Evolutionary conservation across 2,329 filamentous ascomycete species (phyloP), one percentile per base, ranked within the genome.

Genomic region (Colletotrichum sp.): DNA sequence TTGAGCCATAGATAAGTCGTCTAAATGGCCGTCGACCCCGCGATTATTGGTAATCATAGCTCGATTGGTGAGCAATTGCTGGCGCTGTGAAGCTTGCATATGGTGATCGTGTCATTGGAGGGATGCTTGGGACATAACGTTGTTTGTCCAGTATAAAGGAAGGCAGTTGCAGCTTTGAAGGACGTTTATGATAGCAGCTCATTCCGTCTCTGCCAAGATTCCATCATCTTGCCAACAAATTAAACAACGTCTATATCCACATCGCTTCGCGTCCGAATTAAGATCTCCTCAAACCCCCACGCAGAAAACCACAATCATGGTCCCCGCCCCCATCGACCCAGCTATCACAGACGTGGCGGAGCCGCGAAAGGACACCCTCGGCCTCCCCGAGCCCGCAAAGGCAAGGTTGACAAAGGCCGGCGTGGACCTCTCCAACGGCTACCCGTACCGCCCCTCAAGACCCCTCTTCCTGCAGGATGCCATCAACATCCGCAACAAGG

Each of bases 381-480:
- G 87, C 1, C 85, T 95, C 8, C 94, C 94, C 4, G 87, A 87
- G 12, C 79, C 89, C 2, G 85, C 93, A 2, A 87, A 88, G 2
- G 85, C 88, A 65, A 88, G 93, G 6, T 87, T 95, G 1, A 90
- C 91, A 78, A 94, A 93, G 76, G 93, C 92, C 0, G 93, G 92
- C 2, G 89, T 95, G 69, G 93, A 95, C 80, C 86, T 95, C 3
- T 93, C 92, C 1, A 85, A 91, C 1, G 94, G 93, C 1, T 95
- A 95, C 78, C 94, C 94, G 0, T 94, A 95, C 79, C 90, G 93
- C 0, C 93, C 93, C 2, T 89, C 91, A 0, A 88, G 88, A 64
- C 93, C 94, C 1, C 85, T 95, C 2, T 95, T 92, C 78, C 85
- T 95, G 0, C 91, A 95, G 72, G 93, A 95, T 78, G 92, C 93